Evolutionary conservation across 345 rosid genomes (phyloP), one percentile per base, ranked within the genome.

Genomic region (Sisymbrium irio): DNA sequence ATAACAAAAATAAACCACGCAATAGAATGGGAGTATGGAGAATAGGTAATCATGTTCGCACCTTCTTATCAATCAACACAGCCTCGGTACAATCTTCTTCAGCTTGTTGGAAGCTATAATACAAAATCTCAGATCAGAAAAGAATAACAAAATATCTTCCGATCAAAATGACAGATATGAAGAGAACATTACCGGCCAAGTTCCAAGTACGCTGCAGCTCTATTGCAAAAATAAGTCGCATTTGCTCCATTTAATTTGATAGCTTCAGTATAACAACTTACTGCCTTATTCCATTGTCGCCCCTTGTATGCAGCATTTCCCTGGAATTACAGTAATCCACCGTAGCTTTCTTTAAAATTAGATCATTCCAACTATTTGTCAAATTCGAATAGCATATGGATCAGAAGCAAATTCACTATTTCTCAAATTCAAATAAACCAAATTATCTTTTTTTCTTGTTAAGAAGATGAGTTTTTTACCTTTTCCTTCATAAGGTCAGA

Each of bases 231-330:
- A 72, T 82, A 91, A 47, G 97, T 89, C 49, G 95, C 89, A 80
- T 77, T 89, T 33, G 71, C 72, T 75, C 78, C 87, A 78, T 86
- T 91, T 75, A 94, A 75, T 67, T 89, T 91, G 68, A 94, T 87
- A 74, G 98, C 98, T 85, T 91, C 93, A 67, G 78, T 83, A 70
- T 94, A 94, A 77, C 76, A 94, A 57, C 70, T 85, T 22, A 82
- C 88, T 65, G 98, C 97, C 81, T 88, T 89, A 67, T 87, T 89
- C 97, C 96, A 94, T 73, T 91, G 89, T 62, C 14, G 33, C 60
- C 89, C 91, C 81, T 91, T 94, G 72, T 73, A 94, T 72, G 97
- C 95, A 76, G 90, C 89, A 82, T 94, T 94, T 45, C 98, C 98
- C 98, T 94, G 82, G 51, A 77, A 73, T 19, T 70, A 77, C 56